These are phyloP conservation scores for Lumnitzera racemosa DNA, from an alignment of 345 rosid species.

Conservation along the genomic window DNA sequence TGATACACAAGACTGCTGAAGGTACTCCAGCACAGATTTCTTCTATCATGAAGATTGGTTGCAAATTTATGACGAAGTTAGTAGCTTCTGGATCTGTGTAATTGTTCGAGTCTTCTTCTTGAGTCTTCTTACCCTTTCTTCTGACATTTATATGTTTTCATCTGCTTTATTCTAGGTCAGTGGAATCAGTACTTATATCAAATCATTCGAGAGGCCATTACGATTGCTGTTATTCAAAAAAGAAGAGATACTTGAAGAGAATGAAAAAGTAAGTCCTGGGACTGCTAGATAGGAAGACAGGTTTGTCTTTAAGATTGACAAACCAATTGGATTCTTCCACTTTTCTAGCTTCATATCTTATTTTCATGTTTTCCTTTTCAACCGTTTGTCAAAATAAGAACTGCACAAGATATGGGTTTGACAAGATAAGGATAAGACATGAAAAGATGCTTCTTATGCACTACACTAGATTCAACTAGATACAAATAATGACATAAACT, in stretches of 20 bases:
- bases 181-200: conserved; percentile 8
- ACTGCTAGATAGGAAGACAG: background rate
- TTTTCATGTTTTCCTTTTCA: no score
- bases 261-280: conserved; percentile 10
- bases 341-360: no score
- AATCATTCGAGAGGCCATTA: conserved; percentile 11
- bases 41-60: conserved; percentile 4
- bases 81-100: conserved; percentile 6
- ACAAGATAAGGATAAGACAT: no score
- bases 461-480: no score
- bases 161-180: conserved; percentile 11
- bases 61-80: conserved; percentile 6
- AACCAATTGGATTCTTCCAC: no score
- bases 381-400: no score
- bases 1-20: conserved; percentile 8
- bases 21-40: conserved; percentile 4
- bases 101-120: background rate
- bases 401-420: no score
- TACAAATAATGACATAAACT: no score
- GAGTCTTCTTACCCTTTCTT: background rate
- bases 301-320: background rate
- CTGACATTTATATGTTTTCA: background rate
- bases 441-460: no score
- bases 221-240: conserved; percentile 8
- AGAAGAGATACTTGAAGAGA: conserved; percentile 6